Percentiles rank a stretch among this genome's conserved stretches.
Evolutionary conservation across 495 filamentous ascomycete species (phyloP).

Genomic region (Aspergillus cavernicola): DNA sequence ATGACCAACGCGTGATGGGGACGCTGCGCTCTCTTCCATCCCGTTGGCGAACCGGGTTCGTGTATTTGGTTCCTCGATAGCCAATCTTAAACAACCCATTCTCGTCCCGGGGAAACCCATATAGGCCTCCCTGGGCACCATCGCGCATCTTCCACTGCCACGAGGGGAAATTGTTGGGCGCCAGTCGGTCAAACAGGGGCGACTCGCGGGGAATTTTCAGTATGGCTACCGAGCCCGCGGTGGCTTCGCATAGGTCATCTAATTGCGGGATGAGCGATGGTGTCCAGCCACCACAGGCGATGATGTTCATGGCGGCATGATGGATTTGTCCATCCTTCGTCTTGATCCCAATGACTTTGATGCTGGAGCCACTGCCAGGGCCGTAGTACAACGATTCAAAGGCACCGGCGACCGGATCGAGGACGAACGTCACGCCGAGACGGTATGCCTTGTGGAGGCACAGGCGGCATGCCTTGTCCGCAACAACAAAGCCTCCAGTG

Average conservation of each 20-base stretch:
- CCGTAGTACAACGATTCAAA: conserved; percentile 5
- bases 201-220: conserved; percentile 28
- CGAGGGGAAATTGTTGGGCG: conserved; percentile 27
- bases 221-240: conserved; percentile 37
- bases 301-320: conserved; percentile 60
- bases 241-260: conserved; percentile 37
- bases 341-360: conserved; percentile 21
- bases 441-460: conserved; percentile 33
- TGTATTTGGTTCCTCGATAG: conserved; percentile 43
- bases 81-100: conserved; percentile 43
- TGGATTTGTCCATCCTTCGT: conserved; percentile 32
- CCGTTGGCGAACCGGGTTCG: conserved; percentile 23
- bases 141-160: conserved; percentile 28
- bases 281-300: conserved; percentile 80
- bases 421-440: conserved; percentile 33
- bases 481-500: conserved; percentile 35
- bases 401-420: conserved; percentile 14
- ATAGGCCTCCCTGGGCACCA: conserved; percentile 31
- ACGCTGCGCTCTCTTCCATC: conserved; percentile 31
- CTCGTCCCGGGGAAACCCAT: conserved; percentile 37
- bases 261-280: conserved; percentile 51
- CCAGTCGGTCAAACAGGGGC: conserved; percentile 24
- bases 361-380: conserved; percentile 14
- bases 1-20: conserved; percentile 32
- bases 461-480: conserved; percentile 41